Conservation (phyloP, 495 filamentous ascomycete species). For the Sporormia fimetaria region DNA sequence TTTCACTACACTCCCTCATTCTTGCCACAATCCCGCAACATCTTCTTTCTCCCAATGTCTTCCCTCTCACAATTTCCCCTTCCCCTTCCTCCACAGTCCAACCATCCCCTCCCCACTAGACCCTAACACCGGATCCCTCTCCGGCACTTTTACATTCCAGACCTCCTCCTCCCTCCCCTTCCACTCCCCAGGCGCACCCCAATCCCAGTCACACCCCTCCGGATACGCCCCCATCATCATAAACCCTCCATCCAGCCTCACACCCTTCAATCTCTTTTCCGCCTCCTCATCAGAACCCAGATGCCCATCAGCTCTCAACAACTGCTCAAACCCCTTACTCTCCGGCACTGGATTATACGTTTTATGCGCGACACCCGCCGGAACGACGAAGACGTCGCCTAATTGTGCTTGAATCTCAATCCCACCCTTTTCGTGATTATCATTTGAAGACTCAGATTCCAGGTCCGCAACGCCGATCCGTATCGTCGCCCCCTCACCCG, state of each 20-base stretch:
- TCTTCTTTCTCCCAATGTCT: too few relatives aligned
- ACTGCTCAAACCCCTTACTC: conserved; percentile 12
- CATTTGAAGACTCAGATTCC: conserved; percentile 19
- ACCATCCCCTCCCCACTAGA: conserved; percentile 14
- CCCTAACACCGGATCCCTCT: conserved; percentile 27
- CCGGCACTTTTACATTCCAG: conserved; percentile 25
- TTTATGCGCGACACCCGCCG: conserved; percentile 33
- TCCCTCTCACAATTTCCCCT: too few relatives aligned
- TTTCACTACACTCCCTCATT: too few relatives aligned
- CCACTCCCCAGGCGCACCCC: conserved; percentile 23
- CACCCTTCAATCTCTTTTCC: conserved; percentile 1
- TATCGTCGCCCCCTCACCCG: conserved; percentile 29
- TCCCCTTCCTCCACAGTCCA: conserved; percentile 24
- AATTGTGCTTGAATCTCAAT: conserved; percentile 25
- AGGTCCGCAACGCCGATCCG: conserved; percentile 34
- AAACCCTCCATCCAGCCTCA: conserved; percentile 22
- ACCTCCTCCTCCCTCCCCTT: conserved; percentile 13
- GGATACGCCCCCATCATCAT: conserved; percentile 30
- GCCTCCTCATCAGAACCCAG: conserved; percentile 10
- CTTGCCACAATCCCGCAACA: too few relatives aligned
- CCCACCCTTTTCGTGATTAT: conserved; percentile 27
- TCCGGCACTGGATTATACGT: conserved; percentile 26
- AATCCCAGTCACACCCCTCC: conserved; percentile 24
- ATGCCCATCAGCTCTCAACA: conserved; percentile 29
- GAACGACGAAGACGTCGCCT: conserved; percentile 35